A percentile compares a stretch with the other conserved stretches of the same genome.
phyloP scores from a whole-genome alignment of 1,284 basidiomycete species.

The Taiwanofungus camphoratus region DNA sequence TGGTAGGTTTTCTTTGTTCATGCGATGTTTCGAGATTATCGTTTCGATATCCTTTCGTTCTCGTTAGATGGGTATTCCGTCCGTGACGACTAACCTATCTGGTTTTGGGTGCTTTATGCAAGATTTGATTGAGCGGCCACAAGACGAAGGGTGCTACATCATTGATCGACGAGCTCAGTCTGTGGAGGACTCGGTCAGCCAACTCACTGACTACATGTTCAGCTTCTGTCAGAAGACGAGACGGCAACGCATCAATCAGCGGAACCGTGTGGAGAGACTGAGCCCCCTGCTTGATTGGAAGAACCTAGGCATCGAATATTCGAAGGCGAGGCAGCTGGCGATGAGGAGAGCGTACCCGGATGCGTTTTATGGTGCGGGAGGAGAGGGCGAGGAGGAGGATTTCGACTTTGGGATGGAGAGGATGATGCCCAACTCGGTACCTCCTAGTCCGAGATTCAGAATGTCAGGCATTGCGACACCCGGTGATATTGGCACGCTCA shows the following conservation, averaged over 20 bases:
- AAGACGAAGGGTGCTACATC: constrained; percentile 90
- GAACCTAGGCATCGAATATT: constrained; percentile 94
- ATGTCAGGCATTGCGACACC: constrained; percentile 75
- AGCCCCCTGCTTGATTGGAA: constrained; percentile 97
- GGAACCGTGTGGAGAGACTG: constrained; percentile 93
- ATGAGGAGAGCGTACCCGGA: constrained; percentile 94
- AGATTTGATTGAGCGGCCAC: constrained; percentile 91
- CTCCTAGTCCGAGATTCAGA: constrained; percentile 81
- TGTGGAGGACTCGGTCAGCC: constrained; percentile 87
- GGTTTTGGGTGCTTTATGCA: constrained; percentile 99
- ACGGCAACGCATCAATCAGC: constrained; percentile 95
- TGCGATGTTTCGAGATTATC: constrained; percentile 5
- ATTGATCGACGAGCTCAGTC: constrained; percentile 89
- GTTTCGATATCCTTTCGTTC: background rate
- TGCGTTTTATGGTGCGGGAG: constrained; percentile 63
- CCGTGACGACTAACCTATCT: constrained; percentile 94
- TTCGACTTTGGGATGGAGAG: constrained; percentile 60
- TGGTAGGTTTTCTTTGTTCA: constrained; percentile 40
- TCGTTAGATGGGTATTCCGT: constrained; percentile 90
- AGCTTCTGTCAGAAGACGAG: constrained; percentile 85
- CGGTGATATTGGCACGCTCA: constrained; percentile 90
- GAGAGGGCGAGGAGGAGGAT: constrained; percentile 50
- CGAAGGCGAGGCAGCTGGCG: constrained; percentile 90
- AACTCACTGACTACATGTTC: constrained; percentile 71
- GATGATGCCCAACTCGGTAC: constrained; percentile 71